Evolutionary conservation across 495 filamentous ascomycete species (phyloP).

Genomic region (Monascus purpureus): DNA sequence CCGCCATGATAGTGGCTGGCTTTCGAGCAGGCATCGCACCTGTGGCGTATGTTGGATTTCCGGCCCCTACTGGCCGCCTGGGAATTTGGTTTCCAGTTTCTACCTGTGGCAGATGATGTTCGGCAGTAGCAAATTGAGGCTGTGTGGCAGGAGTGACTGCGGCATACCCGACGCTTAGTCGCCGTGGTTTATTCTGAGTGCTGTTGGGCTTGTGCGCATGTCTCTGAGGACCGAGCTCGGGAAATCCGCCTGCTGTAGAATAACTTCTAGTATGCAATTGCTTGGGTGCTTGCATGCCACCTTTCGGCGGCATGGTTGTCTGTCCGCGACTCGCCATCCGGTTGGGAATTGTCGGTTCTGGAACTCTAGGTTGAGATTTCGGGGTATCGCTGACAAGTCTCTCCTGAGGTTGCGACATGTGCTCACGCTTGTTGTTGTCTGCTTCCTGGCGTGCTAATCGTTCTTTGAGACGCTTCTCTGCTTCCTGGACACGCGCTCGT

Average conservation of each 20-base stretch:
- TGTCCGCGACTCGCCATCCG: conserved; percentile 1
- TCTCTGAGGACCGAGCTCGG: neutral
- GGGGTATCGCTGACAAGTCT: neutral
- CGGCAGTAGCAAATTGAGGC: conserved; percentile 2
- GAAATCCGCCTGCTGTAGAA: neutral
- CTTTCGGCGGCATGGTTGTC: neutral
- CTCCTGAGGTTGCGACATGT: conserved; percentile 3
- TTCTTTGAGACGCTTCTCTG: conserved; percentile 47
- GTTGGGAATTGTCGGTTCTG: neutral
- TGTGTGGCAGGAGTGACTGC: conserved; percentile 1
- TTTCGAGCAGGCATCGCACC: too few species aligned
- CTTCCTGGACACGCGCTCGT: conserved; percentile 63
- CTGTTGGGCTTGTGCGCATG: neutral
- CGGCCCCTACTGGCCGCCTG: neutral
- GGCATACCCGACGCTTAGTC: conserved; percentile 3
- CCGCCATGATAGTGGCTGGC: too few species aligned
- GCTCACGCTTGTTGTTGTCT: conserved; percentile 10
- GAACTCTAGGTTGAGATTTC: neutral
- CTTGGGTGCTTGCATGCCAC: conserved; percentile 1
- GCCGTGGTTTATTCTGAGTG: neutral
- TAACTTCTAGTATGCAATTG: conserved; percentile 1
- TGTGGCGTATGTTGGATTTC: too few species aligned
- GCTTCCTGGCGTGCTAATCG: conserved; percentile 23
- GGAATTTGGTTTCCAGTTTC: neutral
- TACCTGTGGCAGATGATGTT: neutral